Conservation (phyloP, 768 basidiomycete genomes). For the Tricholoma hemisulphureum region DNA sequence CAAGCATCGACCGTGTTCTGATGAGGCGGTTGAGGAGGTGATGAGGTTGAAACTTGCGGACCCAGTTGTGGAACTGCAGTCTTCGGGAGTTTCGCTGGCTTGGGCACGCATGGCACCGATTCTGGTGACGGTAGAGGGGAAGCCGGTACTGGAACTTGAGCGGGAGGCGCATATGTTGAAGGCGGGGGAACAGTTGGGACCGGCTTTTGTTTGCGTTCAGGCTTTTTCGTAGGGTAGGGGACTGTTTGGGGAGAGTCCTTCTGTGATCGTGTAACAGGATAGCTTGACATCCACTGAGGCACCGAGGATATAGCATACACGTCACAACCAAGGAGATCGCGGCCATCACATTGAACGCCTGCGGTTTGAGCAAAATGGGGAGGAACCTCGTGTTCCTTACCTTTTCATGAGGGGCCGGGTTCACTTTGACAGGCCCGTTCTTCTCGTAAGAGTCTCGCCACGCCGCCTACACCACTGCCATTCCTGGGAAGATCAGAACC, state of each 20-base stretch:
- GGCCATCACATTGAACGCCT: neutral
- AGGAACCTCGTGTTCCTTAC: neutral
- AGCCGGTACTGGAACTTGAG: too few species aligned
- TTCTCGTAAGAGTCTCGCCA: neutral
- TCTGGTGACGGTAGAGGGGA: too few species aligned
- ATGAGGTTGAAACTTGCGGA: neutral
- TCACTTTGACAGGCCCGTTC: neutral
- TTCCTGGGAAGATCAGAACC: neutral
- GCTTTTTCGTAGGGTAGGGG: neutral
- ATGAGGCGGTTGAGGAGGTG: neutral
- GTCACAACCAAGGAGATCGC: neutral
- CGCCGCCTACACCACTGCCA: neutral
- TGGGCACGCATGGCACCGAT: too few species aligned
- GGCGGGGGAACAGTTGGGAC: neutral
- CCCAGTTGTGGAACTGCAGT: too few species aligned
- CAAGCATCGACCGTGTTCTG: neutral
- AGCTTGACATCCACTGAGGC: neutral
- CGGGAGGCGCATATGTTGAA: too few species aligned
- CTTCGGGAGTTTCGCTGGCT: too few species aligned
- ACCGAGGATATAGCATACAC: neutral
- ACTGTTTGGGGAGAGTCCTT: neutral
- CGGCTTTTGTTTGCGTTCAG: neutral
- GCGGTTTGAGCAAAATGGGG: neutral
- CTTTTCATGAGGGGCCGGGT: neutral
- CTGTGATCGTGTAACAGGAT: neutral